Conservation (phyloP, 176 grass and related monocot species). For the Sorghum bicolor region Sorghum_bicolor_NCBIv3 NC_012872.2:4924001-4924500, state of each 20-base stretch:
- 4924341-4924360: background rate
- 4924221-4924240: too few species aligned
- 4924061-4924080: background rate
- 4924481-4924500: too few species aligned
- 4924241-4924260: background rate
- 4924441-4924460: too few species aligned
- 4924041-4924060: background rate
- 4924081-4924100: background rate
- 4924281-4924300: background rate
- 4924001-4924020: too few species aligned
- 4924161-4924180: background rate
- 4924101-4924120: background rate
- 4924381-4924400: too few species aligned
- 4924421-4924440: too few species aligned
- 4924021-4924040: too few species aligned
- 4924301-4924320: background rate
- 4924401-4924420: too few species aligned
- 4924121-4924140: background rate
- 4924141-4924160: background rate
- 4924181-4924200: background rate
- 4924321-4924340: background rate
- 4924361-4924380: background rate
- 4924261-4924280: background rate
- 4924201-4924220: background rate
- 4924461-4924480: too few species aligned